A percentile compares a stretch with the other conserved stretches of the same genome.
Conservation (phyloP, 306 rosid genomes). For the Ceratonia siliqua region DNA sequence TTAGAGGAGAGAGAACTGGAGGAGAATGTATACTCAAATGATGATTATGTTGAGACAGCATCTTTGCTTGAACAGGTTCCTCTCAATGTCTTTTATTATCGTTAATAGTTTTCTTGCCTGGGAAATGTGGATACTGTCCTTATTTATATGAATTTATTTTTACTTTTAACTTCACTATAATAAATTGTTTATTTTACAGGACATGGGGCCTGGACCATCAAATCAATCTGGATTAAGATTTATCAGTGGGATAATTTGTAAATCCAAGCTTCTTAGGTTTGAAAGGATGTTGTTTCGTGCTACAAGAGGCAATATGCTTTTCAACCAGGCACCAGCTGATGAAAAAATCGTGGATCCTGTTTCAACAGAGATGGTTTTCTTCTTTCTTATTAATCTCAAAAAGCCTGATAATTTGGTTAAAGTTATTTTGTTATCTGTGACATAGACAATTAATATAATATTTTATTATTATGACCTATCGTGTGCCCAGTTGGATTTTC, state of each 20-base stretch:
- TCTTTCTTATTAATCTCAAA: slow-evolving; percentile 33
- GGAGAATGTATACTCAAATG: slow-evolving; percentile 67
- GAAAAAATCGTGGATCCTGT: slow-evolving; percentile 76
- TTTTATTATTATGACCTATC: slow-evolving; percentile 5
- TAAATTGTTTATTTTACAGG: slow-evolving; percentile 46
- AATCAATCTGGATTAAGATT: slow-evolving; percentile 81
- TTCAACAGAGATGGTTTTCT: slow-evolving; percentile 73
- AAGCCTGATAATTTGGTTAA: slow-evolving; percentile 11
- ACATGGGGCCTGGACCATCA: slow-evolving; percentile 58
- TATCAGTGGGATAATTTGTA: slow-evolving; percentile 79
- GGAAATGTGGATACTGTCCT: neutral
- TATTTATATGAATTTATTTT: slow-evolving; percentile 17
- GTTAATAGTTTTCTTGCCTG: neutral
- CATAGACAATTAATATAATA: slow-evolving; percentile 12
- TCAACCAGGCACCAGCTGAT: slow-evolving; percentile 80
- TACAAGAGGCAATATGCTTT: slow-evolving; percentile 92
- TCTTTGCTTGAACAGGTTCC: slow-evolving; percentile 79
- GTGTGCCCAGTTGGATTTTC: neutral
- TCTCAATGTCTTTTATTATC: slow-evolving; percentile 6
- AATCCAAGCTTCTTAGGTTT: slow-evolving; percentile 70
- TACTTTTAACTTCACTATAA: neutral
- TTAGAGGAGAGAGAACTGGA: slow-evolving; percentile 72
- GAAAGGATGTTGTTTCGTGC: slow-evolving; percentile 94
- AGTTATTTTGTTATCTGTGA: slow-evolving; percentile 4
- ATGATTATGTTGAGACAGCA: slow-evolving; percentile 58